These are phyloP conservation scores for Psidium friedrichsthalianum DNA, from an alignment of 345 rosid species.

Conservation along the genomic window DNA sequence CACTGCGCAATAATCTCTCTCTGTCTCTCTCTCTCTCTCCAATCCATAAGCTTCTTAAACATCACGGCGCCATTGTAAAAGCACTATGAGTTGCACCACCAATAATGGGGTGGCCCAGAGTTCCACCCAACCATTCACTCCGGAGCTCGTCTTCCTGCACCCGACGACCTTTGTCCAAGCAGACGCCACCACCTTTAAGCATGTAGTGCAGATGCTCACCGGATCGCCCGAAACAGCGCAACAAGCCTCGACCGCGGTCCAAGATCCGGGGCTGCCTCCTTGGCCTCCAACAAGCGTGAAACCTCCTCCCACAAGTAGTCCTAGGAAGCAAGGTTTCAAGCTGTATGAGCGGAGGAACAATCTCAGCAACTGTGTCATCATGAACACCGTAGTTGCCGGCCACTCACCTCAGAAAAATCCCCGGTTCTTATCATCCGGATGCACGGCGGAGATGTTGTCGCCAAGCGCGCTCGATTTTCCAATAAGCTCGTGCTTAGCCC, in stretches of 20 bases:
- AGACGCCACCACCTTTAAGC: conserved; percentile 28
- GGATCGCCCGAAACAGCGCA: conserved; percentile 17
- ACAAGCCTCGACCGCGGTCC: background rate
- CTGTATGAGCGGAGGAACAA: conserved; percentile 1
- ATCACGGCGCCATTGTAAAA: background rate
- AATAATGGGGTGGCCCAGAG: background rate
- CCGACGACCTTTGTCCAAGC: conserved; percentile 37
- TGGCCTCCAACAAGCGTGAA: background rate
- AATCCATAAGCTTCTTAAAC: background rate
- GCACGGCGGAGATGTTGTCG: background rate
- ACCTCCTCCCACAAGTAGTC: conserved; percentile 7
- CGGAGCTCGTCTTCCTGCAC: conserved; percentile 37
- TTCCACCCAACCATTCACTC: conserved; percentile 10
- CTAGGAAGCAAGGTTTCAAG: conserved; percentile 1
- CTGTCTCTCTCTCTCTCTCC: background rate
- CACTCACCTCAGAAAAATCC: background rate
- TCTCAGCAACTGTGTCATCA: background rate
- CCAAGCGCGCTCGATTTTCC: conserved; percentile 1
- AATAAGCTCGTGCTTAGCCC: background rate
- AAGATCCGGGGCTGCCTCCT: background rate
- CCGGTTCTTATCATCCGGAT: background rate
- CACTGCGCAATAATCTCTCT: background rate
- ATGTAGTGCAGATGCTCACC: conserved; percentile 37
- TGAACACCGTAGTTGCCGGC: background rate
- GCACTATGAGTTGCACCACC: background rate